These are phyloP conservation scores for Yamadazyma akitaensis DNA, from an alignment of 805 yeast genomes.

Conservation along the genomic window DNA sequence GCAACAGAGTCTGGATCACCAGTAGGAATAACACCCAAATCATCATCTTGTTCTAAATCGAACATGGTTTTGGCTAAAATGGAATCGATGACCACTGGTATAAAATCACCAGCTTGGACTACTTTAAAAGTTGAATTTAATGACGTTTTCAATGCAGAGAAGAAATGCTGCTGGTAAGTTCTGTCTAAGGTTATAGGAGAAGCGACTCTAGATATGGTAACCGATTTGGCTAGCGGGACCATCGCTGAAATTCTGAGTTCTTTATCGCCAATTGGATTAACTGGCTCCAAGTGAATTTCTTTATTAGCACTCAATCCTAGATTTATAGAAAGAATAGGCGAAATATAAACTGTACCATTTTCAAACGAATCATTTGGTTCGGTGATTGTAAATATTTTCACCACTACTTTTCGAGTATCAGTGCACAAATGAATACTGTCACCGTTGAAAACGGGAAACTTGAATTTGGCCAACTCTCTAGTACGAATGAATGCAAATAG, in stretches of 20 bases:
- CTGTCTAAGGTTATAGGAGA: conserved; percentile 68
- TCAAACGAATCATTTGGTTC: conserved; percentile 53
- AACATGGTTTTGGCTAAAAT: conserved; percentile 56
- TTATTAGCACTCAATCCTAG: conserved; percentile 32
- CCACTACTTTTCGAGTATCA: conserved; percentile 18
- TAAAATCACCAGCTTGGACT: conserved; percentile 59
- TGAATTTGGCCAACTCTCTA: conserved; percentile 45
- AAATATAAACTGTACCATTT: conserved; percentile 44
- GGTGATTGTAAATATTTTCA: conserved; percentile 54
- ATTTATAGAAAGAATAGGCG: conserved; percentile 60
- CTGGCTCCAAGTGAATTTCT: conserved; percentile 17
- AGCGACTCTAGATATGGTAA: conserved; percentile 63
- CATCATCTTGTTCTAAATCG: conserved; percentile 27
- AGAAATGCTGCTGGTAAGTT: conserved; percentile 56
- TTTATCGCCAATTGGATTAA: conserved; percentile 7
- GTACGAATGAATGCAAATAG: conserved; percentile 42
- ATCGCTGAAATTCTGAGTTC: conserved; percentile 22
- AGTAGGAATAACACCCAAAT: conserved; percentile 43
- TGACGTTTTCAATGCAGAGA: conserved; percentile 56
- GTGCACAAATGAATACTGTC: conserved; percentile 47
- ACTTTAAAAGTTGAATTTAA: conserved; percentile 60
- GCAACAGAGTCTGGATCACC: conserved; percentile 72
- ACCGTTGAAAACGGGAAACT: conserved; percentile 65
- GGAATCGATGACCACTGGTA: conserved; percentile 78
- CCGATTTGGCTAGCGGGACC: conserved; percentile 54